Evolutionary conservation across 345 rosid species (phyloP), one percentile per base, ranked within the genome.

Genomic region (Anastatica hierochuntica): DNA sequence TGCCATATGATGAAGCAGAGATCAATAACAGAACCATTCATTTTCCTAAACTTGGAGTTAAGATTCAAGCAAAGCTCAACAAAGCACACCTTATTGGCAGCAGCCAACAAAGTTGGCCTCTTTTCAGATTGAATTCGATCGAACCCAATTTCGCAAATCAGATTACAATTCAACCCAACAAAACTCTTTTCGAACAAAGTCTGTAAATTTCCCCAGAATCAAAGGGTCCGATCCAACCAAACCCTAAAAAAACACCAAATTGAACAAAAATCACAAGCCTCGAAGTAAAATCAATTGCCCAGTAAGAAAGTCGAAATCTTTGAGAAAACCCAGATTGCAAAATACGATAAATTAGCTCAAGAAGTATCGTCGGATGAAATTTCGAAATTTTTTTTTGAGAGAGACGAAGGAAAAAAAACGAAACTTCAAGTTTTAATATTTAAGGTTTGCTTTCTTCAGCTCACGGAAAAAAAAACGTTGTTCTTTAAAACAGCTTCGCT

Each of bases 191-290:
- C n/a, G n/a, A n/a, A n/a, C n/a, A n/a, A n/a, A n/a, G n/a, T n/a
- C n/a, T n/a, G n/a, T n/a, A n/a, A n/a, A n/a, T n/a, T n/a, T n/a
- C n/a, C 58, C n/a, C n/a, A n/a, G 61, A 71, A 56, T 62, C 63
- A 63, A 55, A 27, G 53, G 0, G 33, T 44, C 41, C 49, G 74
- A 76, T 74, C 67, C 46, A 66, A 68, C 64, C 69, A 74, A 76
- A 72, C 77, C 85, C 79, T 71, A 70, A 53, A 62, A 40, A 15
- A 20, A 4, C 7, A 53, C 4, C 17, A 3, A 45, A 60, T 60
- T 59, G 43, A 41, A 62, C 58, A 18, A 51, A 24, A 63, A 39
- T 30, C 59, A 56, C 26, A 61, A 48, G 45, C 52, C 54, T 4
- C 36, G 0, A 30, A 48, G 37, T 68, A 47, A 38, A 45, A n/a